A percentile compares a stretch with the other conserved stretches of the same genome.
Evolutionary conservation across 2,329 filamentous ascomycete species (phyloP).

Genomic region (Verruconis gallopava): DNA sequence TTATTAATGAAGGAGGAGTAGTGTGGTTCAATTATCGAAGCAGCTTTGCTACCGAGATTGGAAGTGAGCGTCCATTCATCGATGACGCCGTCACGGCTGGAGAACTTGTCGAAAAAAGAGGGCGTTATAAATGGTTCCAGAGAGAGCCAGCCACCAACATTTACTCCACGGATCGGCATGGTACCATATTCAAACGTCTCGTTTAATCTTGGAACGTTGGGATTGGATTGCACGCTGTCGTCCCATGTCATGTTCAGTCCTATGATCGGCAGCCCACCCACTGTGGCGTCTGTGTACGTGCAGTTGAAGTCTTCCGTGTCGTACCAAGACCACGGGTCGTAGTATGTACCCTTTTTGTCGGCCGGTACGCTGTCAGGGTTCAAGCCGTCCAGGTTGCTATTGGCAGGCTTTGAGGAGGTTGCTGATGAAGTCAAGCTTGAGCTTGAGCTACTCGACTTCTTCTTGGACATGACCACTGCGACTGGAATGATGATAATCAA

Average conservation of each 20-base stretch:
- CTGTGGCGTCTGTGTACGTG: slow-evolving; percentile 74
- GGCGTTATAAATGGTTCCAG: slow-evolving; percentile 94
- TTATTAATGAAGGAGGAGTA: slow-evolving; percentile 84
- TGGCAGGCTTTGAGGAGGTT: slow-evolving; percentile 24
- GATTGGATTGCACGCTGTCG: slow-evolving; percentile 65
- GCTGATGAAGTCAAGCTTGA: slow-evolving; percentile 14
- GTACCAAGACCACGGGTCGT: slow-evolving; percentile 87
- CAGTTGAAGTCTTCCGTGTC: slow-evolving; percentile 86
- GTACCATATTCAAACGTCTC: slow-evolving; percentile 67
- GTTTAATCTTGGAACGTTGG: slow-evolving; percentile 64
- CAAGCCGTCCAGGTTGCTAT: slow-evolving; percentile 32
- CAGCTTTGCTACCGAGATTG: slow-evolving; percentile 50
- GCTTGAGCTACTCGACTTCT: slow-evolving; percentile 20
- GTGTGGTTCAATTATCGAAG: slow-evolving; percentile 67
- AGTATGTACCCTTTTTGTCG: slow-evolving; percentile 57
- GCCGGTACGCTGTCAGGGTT: slow-evolving; percentile 32
- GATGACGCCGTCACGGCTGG: slow-evolving; percentile 49
- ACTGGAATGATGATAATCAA: slow-evolving; percentile 35
- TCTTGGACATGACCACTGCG: slow-evolving; percentile 32
- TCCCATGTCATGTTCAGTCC: slow-evolving; percentile 78
- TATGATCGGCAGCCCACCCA: slow-evolving; percentile 84
- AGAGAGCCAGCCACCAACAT: slow-evolving; percentile 85
- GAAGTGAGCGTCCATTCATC: slow-evolving; percentile 76
- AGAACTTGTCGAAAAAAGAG: slow-evolving; percentile 66
- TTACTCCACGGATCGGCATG: slow-evolving; percentile 76